Evolutionary conservation across 352 stramenopile genomes (phyloP).

Genomic region (Pythium myriotylum): DNA sequence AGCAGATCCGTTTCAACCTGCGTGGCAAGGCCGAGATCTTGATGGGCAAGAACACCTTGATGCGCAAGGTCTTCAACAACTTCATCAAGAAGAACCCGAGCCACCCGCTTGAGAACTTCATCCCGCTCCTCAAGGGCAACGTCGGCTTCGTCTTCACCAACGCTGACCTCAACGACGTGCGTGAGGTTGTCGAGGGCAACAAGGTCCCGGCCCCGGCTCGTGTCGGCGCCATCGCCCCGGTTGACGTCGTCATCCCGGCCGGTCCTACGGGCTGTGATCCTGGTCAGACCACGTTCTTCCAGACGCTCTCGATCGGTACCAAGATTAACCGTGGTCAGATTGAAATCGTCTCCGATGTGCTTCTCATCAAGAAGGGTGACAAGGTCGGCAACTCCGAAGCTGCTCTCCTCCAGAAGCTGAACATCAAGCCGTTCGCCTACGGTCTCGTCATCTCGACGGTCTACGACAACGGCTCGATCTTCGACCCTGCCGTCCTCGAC

Average conservation of each 20-base stretch:
- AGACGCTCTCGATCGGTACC: constrained; percentile 98
- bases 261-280: constrained; percentile 99
- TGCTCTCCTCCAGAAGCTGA: constrained; percentile 98
- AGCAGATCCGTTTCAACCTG: constrained; percentile 96
- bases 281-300: constrained; percentile 99
- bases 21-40: constrained; percentile 96
- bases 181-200: constrained; percentile 87
- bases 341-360: constrained; percentile 98
- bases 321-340: constrained; percentile 99
- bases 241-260: constrained; percentile 96
- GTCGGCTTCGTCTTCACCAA: constrained; percentile 99
- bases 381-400: constrained; percentile 99
- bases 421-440: constrained; percentile 99
- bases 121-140: constrained; percentile 94
- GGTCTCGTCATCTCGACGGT: constrained; percentile 96
- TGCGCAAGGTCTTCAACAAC: constrained; percentile 98
- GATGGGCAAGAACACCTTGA: constrained; percentile 99
- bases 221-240: constrained; percentile 95
- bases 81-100: constrained; percentile 97
- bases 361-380: constrained; percentile 95
- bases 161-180: constrained; percentile 93
- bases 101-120: constrained; percentile 91
- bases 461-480: constrained; percentile 99
- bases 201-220: constrained; percentile 95
- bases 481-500: constrained; percentile 98